These are phyloP conservation scores for Cynara cardunculus DNA, from an alignment of 129 eudicot species.

Conservation along the genomic window DNA sequence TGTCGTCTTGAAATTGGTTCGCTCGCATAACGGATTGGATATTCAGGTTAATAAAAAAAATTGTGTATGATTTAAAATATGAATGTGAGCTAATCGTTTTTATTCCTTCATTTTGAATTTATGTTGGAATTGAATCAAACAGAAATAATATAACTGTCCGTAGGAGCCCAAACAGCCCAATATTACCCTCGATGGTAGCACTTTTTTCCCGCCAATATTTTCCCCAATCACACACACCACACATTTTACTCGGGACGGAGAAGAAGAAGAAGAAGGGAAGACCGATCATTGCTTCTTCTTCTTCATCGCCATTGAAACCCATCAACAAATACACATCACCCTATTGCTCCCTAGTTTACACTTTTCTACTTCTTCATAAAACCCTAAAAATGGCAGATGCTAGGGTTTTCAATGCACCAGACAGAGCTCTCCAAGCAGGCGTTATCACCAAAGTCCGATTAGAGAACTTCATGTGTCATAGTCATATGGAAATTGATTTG, in stretches of 20 bases:
- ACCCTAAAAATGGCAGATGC: conserved; percentile 42
- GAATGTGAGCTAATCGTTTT: no score
- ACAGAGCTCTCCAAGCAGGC: conserved; percentile 49
- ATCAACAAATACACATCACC: not conserved
- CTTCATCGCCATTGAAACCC: not conserved
- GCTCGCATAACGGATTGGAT: no score
- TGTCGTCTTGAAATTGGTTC: no score
- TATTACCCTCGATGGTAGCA: not conserved
- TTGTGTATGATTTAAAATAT: no score
- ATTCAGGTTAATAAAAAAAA: no score
- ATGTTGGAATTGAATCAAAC: no score
- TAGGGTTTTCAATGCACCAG: conserved; percentile 40
- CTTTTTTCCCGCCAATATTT: conserved; percentile 25
- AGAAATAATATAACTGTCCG: not conserved
- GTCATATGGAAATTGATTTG: conserved; percentile 64
- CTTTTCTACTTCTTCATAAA: not conserved
- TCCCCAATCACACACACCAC: not conserved
- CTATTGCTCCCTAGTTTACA: not conserved
- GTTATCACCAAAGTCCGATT: conserved; percentile 54
- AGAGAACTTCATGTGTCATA: conserved; percentile 94
- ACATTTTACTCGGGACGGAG: conserved; percentile 1
- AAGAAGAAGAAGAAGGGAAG: not conserved
- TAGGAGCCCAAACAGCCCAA: not conserved
- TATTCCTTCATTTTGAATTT: no score
- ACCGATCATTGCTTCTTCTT: not conserved